Percentiles rank a stretch among this genome's conserved stretches.
These are phyloP conservation scores for Chlorella sp. DNA, from an alignment of 139 green algal genomes.

Conservation along the genomic window DNA sequence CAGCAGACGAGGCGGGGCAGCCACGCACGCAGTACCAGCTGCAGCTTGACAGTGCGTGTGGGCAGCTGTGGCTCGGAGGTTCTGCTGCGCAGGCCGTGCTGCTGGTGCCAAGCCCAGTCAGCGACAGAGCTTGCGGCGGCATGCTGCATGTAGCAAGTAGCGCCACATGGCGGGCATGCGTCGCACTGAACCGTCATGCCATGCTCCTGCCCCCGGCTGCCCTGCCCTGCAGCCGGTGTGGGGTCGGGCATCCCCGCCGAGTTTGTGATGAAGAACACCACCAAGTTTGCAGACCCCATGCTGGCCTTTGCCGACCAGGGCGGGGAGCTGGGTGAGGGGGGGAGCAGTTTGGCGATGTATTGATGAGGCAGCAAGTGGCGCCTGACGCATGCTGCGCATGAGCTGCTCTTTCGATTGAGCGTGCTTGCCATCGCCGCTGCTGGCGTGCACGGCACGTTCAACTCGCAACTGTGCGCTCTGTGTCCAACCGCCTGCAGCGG, in stretches of 20 bases:
- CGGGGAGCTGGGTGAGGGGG: slow-evolving; percentile 15
- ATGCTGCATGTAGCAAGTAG: too few relatives aligned
- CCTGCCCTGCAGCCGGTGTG: neutral
- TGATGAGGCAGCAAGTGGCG: too few relatives aligned
- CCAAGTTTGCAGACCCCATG: slow-evolving; percentile 34
- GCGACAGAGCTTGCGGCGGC: too few relatives aligned
- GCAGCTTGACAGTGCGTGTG: slow-evolving; percentile 12
- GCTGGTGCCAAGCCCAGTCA: neutral
- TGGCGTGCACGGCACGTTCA: too few relatives aligned
- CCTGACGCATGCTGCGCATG: too few relatives aligned
- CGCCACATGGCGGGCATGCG: too few relatives aligned
- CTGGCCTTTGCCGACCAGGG: slow-evolving; percentile 38
- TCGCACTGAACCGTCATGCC: neutral
- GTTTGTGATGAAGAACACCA: slow-evolving; percentile 27
- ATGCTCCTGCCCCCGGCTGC: neutral
- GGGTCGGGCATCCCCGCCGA: slow-evolving; percentile 26
- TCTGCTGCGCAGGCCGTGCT: neutral
- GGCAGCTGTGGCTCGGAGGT: neutral
- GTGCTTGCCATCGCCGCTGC: neutral
- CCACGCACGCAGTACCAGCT: slow-evolving; percentile 19
- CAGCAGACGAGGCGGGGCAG: neutral
- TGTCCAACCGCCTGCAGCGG: slow-evolving; percentile 20
- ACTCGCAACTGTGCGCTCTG: too few relatives aligned
- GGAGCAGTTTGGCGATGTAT: too few relatives aligned
- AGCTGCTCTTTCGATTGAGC: too few relatives aligned